phyloP scores from a whole-genome alignment of 2,329 filamentous ascomycete species.

The Byssoonygena ceratinophila region DNA sequence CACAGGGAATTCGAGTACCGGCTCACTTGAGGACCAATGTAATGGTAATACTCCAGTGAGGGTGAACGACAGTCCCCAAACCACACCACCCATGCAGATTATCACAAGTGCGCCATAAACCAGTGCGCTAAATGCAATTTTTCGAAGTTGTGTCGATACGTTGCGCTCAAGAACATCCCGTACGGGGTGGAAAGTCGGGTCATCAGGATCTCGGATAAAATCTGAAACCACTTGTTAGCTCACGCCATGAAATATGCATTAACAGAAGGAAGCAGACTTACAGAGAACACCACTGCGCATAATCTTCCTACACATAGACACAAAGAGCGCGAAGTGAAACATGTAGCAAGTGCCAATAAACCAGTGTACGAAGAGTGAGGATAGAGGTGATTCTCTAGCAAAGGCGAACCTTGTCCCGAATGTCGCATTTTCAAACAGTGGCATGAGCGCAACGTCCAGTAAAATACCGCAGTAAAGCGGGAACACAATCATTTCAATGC shows the following conservation, averaged over 20 bases:
- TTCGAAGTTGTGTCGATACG: conserved; percentile 82
- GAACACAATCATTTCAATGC: conserved; percentile 97
- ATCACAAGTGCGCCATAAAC: conserved; percentile 92
- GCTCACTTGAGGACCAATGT: conserved; percentile 85
- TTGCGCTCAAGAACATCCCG: conserved; percentile 91
- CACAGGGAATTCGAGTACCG: conserved; percentile 85
- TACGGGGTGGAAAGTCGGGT: conserved; percentile 95
- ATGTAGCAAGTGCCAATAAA: conserved; percentile 98
- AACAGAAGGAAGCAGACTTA: conserved; percentile 40
- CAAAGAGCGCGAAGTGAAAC: conserved; percentile 98
- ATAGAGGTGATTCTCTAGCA: conserved; percentile 66
- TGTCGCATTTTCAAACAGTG: conserved; percentile 74
- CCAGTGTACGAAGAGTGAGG: conserved; percentile 95
- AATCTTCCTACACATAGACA: conserved; percentile 97
- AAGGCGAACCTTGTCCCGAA: conserved; percentile 68
- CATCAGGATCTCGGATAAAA: conserved; percentile 95
- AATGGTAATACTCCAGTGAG: conserved; percentile 71
- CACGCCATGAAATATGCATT: neutral
- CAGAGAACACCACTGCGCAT: conserved; percentile 89
- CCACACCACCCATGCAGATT: conserved; percentile 84
- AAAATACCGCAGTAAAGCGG: conserved; percentile 90
- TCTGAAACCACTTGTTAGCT: conserved; percentile 40
- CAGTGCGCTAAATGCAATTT: conserved; percentile 90
- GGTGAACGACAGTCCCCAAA: conserved; percentile 70
- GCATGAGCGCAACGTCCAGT: conserved; percentile 76